Conservation (phyloP, 352 stramenopile genomes). For the Globisporangium paddicum region DNA sequence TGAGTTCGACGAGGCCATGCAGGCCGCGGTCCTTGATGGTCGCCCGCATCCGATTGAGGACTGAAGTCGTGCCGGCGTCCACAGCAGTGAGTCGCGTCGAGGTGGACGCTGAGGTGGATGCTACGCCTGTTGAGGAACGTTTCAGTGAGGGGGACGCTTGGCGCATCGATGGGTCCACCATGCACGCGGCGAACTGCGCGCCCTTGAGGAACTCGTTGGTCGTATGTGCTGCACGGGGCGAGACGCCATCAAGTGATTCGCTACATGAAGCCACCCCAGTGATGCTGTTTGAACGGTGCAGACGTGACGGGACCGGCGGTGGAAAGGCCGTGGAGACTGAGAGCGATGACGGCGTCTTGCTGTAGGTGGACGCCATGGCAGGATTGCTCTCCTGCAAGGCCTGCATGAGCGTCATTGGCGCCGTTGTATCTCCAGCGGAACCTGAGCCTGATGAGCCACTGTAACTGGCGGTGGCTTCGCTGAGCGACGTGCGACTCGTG, state of each 20-base stretch:
- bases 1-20: conserved; percentile 57
- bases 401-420: conserved; percentile 44
- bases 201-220: conserved; percentile 71
- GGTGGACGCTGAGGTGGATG: not conserved
- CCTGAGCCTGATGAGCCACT: not conserved
- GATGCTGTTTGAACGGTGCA: conserved; percentile 21
- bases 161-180: conserved; percentile 42
- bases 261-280: not conserved
- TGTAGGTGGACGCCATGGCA: conserved; percentile 21
- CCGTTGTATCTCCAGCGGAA: not conserved
- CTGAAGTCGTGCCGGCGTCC: conserved; percentile 50
- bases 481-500: conserved; percentile 31
- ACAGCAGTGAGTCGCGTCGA: conserved; percentile 16
- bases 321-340: conserved; percentile 24
- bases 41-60: conserved; percentile 43
- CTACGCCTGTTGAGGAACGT: not conserved
- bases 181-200: conserved; percentile 54
- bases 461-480: conserved; percentile 21
- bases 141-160: conserved; percentile 11
- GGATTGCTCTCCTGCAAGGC: conserved; percentile 39
- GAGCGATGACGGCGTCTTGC: conserved; percentile 10
- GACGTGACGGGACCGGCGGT: conserved; percentile 15
- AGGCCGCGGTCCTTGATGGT: conserved; percentile 53
- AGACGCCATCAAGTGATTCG: conserved; percentile 19
- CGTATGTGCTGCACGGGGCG: conserved; percentile 32